Percentiles rank a stretch among this genome's conserved stretches.
phyloP scores from a whole-genome alignment of 768 basidiomycete species.

The Suillus variegatus region DNA sequence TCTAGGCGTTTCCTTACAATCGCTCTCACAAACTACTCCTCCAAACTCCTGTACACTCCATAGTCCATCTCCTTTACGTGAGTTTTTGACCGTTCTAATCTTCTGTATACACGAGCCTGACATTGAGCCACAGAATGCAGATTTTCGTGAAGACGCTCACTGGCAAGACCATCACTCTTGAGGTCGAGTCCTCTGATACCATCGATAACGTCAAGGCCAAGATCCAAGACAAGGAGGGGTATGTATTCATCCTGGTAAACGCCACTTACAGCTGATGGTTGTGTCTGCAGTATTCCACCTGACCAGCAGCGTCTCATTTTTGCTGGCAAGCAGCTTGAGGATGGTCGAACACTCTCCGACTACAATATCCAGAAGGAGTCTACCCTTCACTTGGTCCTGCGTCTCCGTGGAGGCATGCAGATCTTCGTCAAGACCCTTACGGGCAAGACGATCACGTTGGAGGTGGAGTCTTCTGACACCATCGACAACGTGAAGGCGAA shows the following conservation, averaged over 20 bases:
- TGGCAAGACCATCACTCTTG: slow-evolving; percentile 81
- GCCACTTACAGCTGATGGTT: background rate
- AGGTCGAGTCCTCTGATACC: slow-evolving; percentile 76
- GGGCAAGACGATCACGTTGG: slow-evolving; percentile 90
- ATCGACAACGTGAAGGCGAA: slow-evolving; percentile 90
- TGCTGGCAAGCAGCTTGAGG: slow-evolving; percentile 96
- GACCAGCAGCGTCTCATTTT: slow-evolving; percentile 96
- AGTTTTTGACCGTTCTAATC: background rate
- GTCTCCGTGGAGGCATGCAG: slow-evolving; percentile 91
- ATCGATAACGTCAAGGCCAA: slow-evolving; percentile 81
- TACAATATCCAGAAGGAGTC: slow-evolving; percentile 99
- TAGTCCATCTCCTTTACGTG: background rate
- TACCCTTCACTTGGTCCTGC: slow-evolving; percentile 90
- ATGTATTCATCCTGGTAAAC: slow-evolving; percentile 8
- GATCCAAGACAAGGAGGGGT: slow-evolving; percentile 94
- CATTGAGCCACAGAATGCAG: slow-evolving; percentile 53
- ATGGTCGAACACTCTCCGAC: slow-evolving; percentile 88
- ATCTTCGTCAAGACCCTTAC: slow-evolving; percentile 84
- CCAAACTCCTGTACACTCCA: background rate
- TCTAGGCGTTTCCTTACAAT: background rate
- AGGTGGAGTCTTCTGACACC: slow-evolving; percentile 87
- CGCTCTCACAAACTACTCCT: background rate
- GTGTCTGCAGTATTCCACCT: slow-evolving; percentile 33
- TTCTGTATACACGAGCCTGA: background rate
- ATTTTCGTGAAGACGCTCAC: slow-evolving; percentile 86